phyloP scores from a whole-genome alignment of 1,284 basidiomycete species.

The Bjerkandera adusta region DNA sequence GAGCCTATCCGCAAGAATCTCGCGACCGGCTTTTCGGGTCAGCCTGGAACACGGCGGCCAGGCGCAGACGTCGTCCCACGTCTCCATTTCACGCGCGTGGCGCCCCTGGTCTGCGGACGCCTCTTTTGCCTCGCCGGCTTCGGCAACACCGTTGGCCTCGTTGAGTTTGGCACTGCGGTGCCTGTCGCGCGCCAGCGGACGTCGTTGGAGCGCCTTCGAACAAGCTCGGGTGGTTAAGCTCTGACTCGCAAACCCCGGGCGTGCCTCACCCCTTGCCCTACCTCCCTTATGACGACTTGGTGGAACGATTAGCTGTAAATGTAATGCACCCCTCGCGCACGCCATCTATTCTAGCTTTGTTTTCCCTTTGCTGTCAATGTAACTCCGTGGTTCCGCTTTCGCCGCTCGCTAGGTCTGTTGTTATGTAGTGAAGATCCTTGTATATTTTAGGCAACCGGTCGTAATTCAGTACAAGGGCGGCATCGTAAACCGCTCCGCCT shows the following conservation, averaged over 20 bases:
- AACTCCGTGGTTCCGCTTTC: not conserved
- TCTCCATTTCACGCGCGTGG: conserved; percentile 75
- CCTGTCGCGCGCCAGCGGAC: conserved; percentile 4
- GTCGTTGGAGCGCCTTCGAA: conserved; percentile 6
- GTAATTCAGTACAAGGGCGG: not conserved
- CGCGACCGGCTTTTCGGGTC: conserved; percentile 3
- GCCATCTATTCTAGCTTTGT: no score
- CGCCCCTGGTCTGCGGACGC: conserved; percentile 54
- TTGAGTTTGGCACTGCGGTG: conserved; percentile 30
- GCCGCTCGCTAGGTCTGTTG: not conserved
- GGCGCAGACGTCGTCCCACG: conserved; percentile 39
- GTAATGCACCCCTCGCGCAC: not conserved
- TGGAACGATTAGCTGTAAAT: no score
- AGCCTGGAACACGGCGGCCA: conserved; percentile 13
- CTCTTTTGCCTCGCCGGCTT: conserved; percentile 66
- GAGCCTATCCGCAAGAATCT: no score
- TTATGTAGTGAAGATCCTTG: not conserved
- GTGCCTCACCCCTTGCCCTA: not conserved
- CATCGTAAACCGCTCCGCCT: no score
- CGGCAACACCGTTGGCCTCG: conserved; percentile 75
- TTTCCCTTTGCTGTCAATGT: no score
- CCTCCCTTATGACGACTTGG: not conserved
- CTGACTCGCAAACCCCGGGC: no score
- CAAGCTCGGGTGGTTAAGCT: conserved; percentile 2
- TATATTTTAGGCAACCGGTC: not conserved